phyloP scores from a whole-genome alignment of 495 filamentous ascomycete genomes.

The Lophium mytilinum region DNA sequence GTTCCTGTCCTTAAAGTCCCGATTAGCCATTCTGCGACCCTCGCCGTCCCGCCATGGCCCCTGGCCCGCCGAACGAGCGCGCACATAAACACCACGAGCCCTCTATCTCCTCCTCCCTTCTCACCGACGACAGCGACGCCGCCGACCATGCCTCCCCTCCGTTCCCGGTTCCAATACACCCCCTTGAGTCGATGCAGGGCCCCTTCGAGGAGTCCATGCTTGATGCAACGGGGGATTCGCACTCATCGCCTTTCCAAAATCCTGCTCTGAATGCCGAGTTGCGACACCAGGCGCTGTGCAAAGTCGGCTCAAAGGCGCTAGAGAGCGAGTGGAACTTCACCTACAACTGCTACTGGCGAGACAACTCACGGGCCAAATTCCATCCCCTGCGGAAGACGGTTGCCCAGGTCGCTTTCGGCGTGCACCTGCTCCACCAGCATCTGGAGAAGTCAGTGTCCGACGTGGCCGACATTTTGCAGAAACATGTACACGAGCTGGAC shows the following conservation, averaged over 20 bases:
- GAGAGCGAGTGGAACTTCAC: constrained; percentile 49
- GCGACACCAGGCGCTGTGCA: constrained; percentile 63
- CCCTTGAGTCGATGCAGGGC: constrained; percentile 76
- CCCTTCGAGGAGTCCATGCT: constrained; percentile 89
- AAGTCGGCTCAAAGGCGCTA: constrained; percentile 27
- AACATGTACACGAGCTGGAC: constrained; percentile 89
- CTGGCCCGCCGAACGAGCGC: not conserved
- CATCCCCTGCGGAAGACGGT: constrained; percentile 87
- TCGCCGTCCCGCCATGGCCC: not conserved
- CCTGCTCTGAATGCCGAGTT: constrained; percentile 28
- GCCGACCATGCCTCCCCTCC: not conserved
- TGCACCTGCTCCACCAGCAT: constrained; percentile 77
- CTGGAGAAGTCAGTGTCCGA: constrained; percentile 81
- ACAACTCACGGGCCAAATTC: constrained; percentile 56
- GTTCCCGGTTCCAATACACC: constrained; percentile 50
- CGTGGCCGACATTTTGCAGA: constrained; percentile 82
- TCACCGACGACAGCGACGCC: not conserved
- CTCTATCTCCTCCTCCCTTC: not conserved
- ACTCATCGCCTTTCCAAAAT: constrained; percentile 19
- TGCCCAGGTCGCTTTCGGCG: constrained; percentile 87
- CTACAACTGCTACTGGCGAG: constrained; percentile 64
- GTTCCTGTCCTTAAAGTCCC: constrained; percentile 11
- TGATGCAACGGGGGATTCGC: constrained; percentile 52
- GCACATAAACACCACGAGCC: not conserved
- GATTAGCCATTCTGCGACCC: too few relatives aligned